Percentiles rank a stretch among this genome's conserved stretches.
Conservation (phyloP, 768 basidiomycete genomes). For the Suillus occidentalis region DNA sequence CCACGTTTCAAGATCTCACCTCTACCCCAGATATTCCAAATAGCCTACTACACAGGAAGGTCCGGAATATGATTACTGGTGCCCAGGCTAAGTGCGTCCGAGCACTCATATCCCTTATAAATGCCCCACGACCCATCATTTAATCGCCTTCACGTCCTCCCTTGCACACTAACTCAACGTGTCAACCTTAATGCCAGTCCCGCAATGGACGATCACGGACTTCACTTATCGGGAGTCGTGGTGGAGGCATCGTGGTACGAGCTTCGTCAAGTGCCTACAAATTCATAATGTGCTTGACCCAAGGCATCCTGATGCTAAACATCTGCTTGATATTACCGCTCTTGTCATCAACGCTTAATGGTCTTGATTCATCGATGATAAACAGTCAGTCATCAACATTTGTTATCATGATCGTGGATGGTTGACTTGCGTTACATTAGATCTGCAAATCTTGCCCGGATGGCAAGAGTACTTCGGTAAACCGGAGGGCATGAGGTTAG, state of each 20-base stretch:
- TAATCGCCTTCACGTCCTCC: not conserved
- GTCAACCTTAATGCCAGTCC: slow-evolving; percentile 30
- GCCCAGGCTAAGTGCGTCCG: not conserved
- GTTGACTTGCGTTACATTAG: slow-evolving; percentile 40
- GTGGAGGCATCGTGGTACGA: slow-evolving; percentile 60
- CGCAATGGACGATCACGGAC: slow-evolving; percentile 57
- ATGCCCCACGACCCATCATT: not conserved
- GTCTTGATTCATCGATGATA: slow-evolving; percentile 64
- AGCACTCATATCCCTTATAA: not conserved
- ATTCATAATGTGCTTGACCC: not conserved
- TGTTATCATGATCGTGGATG: not conserved
- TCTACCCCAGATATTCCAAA: not conserved
- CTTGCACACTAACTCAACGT: not conserved
- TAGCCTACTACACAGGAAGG: not conserved
- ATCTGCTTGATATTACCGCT: slow-evolving; percentile 60
- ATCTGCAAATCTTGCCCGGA: slow-evolving; percentile 66
- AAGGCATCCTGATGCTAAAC: slow-evolving; percentile 61
- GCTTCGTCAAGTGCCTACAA: not conserved
- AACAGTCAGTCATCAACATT: slow-evolving; percentile 38
- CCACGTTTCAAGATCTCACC: not conserved
- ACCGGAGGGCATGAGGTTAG: slow-evolving; percentile 52
- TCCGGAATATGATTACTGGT: slow-evolving; percentile 2
- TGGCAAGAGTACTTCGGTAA: slow-evolving; percentile 58
- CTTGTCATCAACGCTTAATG: slow-evolving; percentile 66
- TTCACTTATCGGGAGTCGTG: slow-evolving; percentile 59